A percentile compares a stretch with the other conserved stretches of the same genome.
Conservation (phyloP, 2,329 filamentous ascomycete genomes). For the Colletotrichum ledebouriae region DNA sequence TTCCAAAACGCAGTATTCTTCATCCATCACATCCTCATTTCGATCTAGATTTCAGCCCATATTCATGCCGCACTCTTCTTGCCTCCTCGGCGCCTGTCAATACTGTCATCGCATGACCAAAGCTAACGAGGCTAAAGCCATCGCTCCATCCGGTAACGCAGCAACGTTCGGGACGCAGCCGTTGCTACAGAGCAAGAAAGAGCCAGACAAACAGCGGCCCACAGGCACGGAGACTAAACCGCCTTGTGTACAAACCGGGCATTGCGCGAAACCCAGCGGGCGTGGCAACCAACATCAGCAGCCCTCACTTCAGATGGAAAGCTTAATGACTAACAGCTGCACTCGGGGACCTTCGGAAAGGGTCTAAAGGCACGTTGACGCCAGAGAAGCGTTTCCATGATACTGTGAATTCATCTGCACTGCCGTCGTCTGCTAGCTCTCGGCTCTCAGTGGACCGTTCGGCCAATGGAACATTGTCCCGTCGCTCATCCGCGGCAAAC, state of each 20-base stretch:
- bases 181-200: constrained; percentile 21
- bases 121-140: constrained; percentile 14
- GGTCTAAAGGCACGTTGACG: constrained; percentile 7
- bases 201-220: constrained; percentile 14
- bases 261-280: constrained; percentile 37
- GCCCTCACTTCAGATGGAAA: constrained; percentile 33
- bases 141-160: constrained; percentile 28
- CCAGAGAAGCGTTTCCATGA: constrained; percentile 2
- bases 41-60: constrained; percentile 10
- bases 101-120: constrained; percentile 23
- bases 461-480: background rate
- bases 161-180: constrained; percentile 23
- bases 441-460: constrained; percentile 13
- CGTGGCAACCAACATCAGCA: constrained; percentile 25
- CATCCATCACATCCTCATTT: constrained; percentile 17
- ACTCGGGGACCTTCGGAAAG: background rate
- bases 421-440: constrained; percentile 6
- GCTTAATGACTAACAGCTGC: constrained; percentile 24
- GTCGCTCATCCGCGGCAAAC: constrained; percentile 14
- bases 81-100: constrained; percentile 2
- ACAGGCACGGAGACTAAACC: constrained; percentile 33
- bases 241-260: constrained; percentile 32
- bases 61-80: background rate
- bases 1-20: background rate
- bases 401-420: background rate